Evolutionary conservation across 306 rosid genomes (phyloP).

Genomic region (Vicia sativa): DNA sequence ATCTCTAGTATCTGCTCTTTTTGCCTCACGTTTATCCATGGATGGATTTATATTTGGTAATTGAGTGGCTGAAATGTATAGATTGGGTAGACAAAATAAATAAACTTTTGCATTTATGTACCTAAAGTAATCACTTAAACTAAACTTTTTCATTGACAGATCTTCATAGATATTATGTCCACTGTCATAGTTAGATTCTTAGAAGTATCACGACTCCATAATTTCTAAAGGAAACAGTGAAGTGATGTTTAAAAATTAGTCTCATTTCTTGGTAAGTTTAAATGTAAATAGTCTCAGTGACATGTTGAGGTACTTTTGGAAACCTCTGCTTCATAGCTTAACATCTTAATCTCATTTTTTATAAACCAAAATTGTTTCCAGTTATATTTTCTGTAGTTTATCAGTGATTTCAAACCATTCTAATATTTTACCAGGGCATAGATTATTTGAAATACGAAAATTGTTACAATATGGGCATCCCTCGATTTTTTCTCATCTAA

Average conservation of each 20-base stretch:
- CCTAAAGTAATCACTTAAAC: no score
- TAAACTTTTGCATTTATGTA: no score
- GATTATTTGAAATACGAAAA: conserved; percentile 98
- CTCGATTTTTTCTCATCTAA: conserved; percentile 61
- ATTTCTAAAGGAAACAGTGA: conserved; percentile 26
- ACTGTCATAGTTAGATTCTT: conserved; percentile 2
- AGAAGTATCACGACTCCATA: neutral
- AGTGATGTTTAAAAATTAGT: neutral
- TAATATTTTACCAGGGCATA: conserved; percentile 57
- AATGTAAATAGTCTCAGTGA: conserved; percentile 8
- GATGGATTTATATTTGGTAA: no score
- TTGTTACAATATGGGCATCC: conserved; percentile 83
- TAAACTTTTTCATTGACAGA: conserved; percentile 3
- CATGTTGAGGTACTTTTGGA: conserved; percentile 21
- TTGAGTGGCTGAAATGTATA: no score
- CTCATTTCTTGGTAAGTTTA: conserved; percentile 6
- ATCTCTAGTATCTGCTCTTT: no score
- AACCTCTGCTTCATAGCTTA: conserved; percentile 14
- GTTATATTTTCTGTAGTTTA: conserved; percentile 13
- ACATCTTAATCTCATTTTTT: conserved; percentile 25
- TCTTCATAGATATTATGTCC: conserved; percentile 5
- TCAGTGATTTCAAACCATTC: neutral
- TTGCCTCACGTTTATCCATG: no score
- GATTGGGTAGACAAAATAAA: no score
- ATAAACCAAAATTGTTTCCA: conserved; percentile 1